Percentiles rank a stretch among this genome's conserved stretches.
These are phyloP conservation scores for Sophora flavescens DNA, from an alignment of 306 rosid genomes.

Conservation along the genomic window DNA sequence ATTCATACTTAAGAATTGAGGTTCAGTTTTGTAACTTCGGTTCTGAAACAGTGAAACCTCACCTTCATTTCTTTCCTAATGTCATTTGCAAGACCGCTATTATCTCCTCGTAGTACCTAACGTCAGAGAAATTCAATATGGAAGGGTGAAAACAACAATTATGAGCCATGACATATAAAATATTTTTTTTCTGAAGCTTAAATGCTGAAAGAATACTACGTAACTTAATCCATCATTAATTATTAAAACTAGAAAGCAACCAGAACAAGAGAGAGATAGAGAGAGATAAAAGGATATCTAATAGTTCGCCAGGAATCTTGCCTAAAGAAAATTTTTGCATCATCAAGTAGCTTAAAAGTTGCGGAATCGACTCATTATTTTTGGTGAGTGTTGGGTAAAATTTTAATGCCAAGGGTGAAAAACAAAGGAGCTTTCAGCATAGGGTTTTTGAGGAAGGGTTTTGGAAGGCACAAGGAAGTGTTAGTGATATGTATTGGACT, in stretches of 20 bases:
- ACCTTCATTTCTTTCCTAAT: constrained; percentile 99
- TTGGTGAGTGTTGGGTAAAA: background rate
- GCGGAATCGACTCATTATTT: background rate
- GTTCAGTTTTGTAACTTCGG: constrained; percentile 17
- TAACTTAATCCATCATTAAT: constrained; percentile 4
- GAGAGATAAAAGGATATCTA: constrained; percentile 19
- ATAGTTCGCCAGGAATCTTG: background rate
- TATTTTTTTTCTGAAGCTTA: constrained; percentile 11
- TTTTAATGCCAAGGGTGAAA: too few species aligned
- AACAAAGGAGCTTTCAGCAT: too few species aligned
- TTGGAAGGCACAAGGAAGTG: too few species aligned
- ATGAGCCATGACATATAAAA: constrained; percentile 21
- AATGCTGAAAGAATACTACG: constrained; percentile 26
- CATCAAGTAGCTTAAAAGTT: background rate
- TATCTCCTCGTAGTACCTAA: constrained; percentile 96
- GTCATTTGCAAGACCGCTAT: constrained; percentile 97
- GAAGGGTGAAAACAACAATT: constrained; percentile 41
- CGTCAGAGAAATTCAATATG: constrained; percentile 42
- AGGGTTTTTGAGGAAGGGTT: too few species aligned
- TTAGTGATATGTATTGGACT: too few species aligned
- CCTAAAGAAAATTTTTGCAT: background rate
- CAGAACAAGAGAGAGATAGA: background rate
- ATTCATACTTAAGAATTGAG: constrained; percentile 16
- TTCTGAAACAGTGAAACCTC: constrained; percentile 37
- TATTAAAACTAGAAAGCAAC: constrained; percentile 22